Evolutionary conservation across 805 yeast species (phyloP).

Genomic region (Grigorovia yakushimaensis): DNA sequence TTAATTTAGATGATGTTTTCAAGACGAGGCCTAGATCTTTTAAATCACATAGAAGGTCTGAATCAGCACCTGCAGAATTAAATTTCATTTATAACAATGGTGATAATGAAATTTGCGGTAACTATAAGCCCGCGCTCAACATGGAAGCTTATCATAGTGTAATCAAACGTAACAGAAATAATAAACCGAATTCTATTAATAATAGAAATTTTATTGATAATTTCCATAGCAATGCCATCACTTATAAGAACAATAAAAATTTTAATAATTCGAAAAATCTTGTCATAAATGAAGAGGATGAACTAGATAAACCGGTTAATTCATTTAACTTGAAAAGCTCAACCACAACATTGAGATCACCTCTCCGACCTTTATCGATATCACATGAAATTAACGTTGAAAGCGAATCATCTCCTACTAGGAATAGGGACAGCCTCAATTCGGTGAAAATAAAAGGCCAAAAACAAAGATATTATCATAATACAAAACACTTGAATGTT

Average conservation of each 20-base stretch:
- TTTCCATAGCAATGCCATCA: constrained; percentile 3
- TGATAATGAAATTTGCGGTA: not conserved
- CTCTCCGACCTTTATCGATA: constrained; percentile 14
- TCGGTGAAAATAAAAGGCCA: constrained; percentile 26
- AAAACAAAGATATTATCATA: constrained; percentile 25
- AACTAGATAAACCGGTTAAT: not conserved
- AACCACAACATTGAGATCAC: constrained; percentile 9
- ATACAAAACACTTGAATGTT: constrained; percentile 20
- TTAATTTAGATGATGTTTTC: constrained; percentile 46
- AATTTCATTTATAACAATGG: constrained; percentile 16
- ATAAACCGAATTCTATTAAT: too few relatives aligned
- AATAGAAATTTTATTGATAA: too few relatives aligned
- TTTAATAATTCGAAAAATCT: not conserved
- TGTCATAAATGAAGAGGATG: not conserved
- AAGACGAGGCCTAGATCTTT: constrained; percentile 29
- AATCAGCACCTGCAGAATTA: constrained; percentile 46
- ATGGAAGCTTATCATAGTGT: too few relatives aligned
- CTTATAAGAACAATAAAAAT: not conserved
- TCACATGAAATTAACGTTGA: not conserved
- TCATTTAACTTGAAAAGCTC: constrained; percentile 1
- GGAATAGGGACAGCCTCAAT: constrained; percentile 12
- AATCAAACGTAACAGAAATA: too few relatives aligned
- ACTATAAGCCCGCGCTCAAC: too few relatives aligned
- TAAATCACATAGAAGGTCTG: constrained; percentile 40
- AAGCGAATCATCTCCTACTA: constrained; percentile 5